Conservation (phyloP, 1,139 yeast species). For the Pichia sp. region DNA sequence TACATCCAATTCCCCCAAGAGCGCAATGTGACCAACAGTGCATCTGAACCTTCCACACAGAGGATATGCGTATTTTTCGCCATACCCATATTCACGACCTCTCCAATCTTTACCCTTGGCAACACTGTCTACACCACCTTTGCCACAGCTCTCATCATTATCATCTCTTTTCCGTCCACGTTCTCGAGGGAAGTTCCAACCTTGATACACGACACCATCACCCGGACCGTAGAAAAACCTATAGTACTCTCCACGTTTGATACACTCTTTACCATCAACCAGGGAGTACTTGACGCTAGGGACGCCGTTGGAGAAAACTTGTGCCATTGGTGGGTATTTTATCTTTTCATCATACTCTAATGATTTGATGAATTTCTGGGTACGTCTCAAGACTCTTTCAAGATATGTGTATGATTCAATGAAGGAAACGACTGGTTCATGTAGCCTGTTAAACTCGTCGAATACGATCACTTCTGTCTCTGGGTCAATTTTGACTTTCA, state of each 20-base stretch:
- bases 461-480: slow-evolving; percentile 17
- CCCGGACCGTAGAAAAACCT: slow-evolving; percentile 84
- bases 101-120: slow-evolving; percentile 8
- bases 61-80: slow-evolving; percentile 37
- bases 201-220: slow-evolving; percentile 85
- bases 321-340: slow-evolving; percentile 74
- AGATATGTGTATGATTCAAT: slow-evolving; percentile 63
- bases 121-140: slow-evolving; percentile 5
- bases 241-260: slow-evolving; percentile 63
- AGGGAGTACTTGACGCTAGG: slow-evolving; percentile 81
- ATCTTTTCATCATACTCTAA: slow-evolving; percentile 44
- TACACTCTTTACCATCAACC: slow-evolving; percentile 54
- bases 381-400: slow-evolving; percentile 48
- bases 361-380: slow-evolving; percentile 53
- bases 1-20: slow-evolving; percentile 65
- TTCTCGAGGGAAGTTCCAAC: slow-evolving; percentile 70
- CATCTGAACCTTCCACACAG: slow-evolving; percentile 64
- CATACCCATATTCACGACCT: slow-evolving; percentile 15
- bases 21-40: slow-evolving; percentile 68
- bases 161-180: slow-evolving; percentile 28
- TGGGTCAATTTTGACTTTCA: slow-evolving; percentile 10
- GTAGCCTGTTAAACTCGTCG: slow-evolving; percentile 14
- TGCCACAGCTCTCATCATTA: slow-evolving; percentile 6
- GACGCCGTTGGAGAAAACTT: slow-evolving; percentile 70
- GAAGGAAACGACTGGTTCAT: slow-evolving; percentile 31